Evolutionary conservation across 495 filamentous ascomycete genomes (phyloP).

Genomic region (Hypoxylon cercidicola): DNA sequence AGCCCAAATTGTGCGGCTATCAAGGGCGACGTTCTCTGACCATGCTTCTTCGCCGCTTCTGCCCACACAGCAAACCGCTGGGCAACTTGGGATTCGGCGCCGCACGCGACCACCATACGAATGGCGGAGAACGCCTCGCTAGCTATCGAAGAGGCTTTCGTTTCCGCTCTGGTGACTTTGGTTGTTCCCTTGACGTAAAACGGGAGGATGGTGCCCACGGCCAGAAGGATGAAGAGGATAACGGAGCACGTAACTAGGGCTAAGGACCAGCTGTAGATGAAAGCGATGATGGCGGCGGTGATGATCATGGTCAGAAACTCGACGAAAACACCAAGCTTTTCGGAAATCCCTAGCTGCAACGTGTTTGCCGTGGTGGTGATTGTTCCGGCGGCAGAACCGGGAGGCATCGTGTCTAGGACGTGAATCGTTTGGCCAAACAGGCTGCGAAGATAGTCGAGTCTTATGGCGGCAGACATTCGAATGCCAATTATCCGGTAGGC

Average conservation of each 20-base stretch:
- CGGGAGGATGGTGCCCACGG: conserved; percentile 64
- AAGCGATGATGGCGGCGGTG: conserved; percentile 60
- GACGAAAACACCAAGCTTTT: conserved; percentile 59
- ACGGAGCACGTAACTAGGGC: conserved; percentile 66
- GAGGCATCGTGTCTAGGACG: conserved; percentile 67
- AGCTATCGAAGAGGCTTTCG: conserved; percentile 67
- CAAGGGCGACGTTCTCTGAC: conserved; percentile 59
- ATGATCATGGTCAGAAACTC: conserved; percentile 56
- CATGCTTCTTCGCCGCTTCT: conserved; percentile 63
- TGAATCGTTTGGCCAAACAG: conserved; percentile 66
- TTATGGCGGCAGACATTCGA: conserved; percentile 62
- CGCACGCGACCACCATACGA: conserved; percentile 71
- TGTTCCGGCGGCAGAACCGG: conserved; percentile 62
- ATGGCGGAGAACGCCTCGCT: conserved; percentile 66
- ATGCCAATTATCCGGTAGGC: conserved; percentile 60
- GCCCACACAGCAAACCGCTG: conserved; percentile 65
- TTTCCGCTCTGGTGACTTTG: conserved; percentile 51
- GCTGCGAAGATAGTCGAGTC: conserved; percentile 62
- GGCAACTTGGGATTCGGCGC: conserved; percentile 65
- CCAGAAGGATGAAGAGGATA: conserved; percentile 65
- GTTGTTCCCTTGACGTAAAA: conserved; percentile 67
- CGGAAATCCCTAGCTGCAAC: conserved; percentile 68
- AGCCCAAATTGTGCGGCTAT: conserved; percentile 49
- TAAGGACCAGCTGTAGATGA: conserved; percentile 66
- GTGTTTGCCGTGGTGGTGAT: conserved; percentile 70